Base-by-base conservation (phyloP, 2,329 filamentous ascomycete genomes). In the Trichoderma oligosporum region DNA sequence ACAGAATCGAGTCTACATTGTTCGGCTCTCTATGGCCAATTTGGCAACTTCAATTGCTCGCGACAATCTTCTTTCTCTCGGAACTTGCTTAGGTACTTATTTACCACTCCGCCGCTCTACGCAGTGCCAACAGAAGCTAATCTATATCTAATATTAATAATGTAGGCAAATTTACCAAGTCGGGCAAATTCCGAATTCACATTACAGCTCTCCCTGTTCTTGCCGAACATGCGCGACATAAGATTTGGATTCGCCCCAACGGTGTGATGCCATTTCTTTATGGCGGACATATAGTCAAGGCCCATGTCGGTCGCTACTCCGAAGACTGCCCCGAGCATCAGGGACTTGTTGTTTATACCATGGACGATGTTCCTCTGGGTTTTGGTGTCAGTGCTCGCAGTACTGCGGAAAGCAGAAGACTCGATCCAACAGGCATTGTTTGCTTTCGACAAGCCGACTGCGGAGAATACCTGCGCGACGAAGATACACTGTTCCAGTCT, bases 251-350 rank as follows among this genome's bases (percentile, higher is more conserved):
- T 64, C 95, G 95, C 75, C 83, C 86, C 59, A 97, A 97, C 74
- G 94, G 94, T 64, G 92, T 95, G 68, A 96, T 97, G 91, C 93
- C 94, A 1, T 97, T 96, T 72, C 76, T 99, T 45, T 99, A 97
- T 74, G 94, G 94, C 53, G 89, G 90, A 57, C 92, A 97, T 73
- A 81, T 96, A 52, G 84, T 95, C 64, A 82, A 82, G 70, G 79
- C 79, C 7, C 79, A 82, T 67, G 83, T 94, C 16, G 90, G 90
- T 18, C 78, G 91, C 61, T 93, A 89, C 86, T 89, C 85, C 38
- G 91, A 96, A 68, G 93, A 97, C 76, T 92, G 88, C 66, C 92
- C 93, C 0, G 91, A 96, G 74, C 92, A 97, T 74, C 87, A 91
- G 66, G 94, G 94, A 39, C 87, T 96, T 11, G 84, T 99, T 45